Conservation (phyloP, 2,329 filamentous ascomycete species). For the Paecilomyces fulvus region DNA sequence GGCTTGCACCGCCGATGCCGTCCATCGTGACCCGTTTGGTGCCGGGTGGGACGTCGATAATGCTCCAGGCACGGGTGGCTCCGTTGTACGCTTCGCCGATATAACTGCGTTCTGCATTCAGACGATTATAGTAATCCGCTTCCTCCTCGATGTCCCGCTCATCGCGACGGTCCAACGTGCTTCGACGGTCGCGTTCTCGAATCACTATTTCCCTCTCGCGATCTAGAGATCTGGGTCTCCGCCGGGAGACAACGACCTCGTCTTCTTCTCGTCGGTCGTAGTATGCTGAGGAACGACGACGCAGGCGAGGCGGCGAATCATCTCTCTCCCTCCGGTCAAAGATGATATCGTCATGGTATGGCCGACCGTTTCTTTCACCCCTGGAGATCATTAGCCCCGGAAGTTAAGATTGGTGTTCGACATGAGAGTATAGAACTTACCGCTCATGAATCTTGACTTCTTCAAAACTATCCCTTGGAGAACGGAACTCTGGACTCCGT, state of each 20-base stretch:
- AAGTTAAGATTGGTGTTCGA: neutral
- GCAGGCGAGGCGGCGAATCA: slow-evolving; percentile 34
- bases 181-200: slow-evolving; percentile 8
- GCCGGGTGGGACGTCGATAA: slow-evolving; percentile 76
- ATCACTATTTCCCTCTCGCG: slow-evolving; percentile 15
- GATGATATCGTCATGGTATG: slow-evolving; percentile 58
- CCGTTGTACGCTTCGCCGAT: slow-evolving; percentile 68
- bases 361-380: slow-evolving; percentile 36
- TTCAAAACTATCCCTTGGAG: slow-evolving; percentile 32
- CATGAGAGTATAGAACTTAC: slow-evolving; percentile 24
- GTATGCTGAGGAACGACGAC: slow-evolving; percentile 12
- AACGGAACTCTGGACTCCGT: slow-evolving; percentile 18
- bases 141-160: slow-evolving; percentile 46
- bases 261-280: slow-evolving; percentile 15
- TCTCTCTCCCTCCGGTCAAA: slow-evolving; percentile 40
- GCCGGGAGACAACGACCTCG: slow-evolving; percentile 12
- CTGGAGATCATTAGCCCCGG: slow-evolving; percentile 8
- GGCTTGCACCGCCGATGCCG: slow-evolving; percentile 62
- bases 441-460: slow-evolving; percentile 50
- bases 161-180: slow-evolving; percentile 7
- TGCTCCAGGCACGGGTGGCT: slow-evolving; percentile 67
- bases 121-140: slow-evolving; percentile 57
- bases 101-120: slow-evolving; percentile 58
- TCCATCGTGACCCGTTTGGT: slow-evolving; percentile 78
- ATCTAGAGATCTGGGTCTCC: slow-evolving; percentile 21